Percentiles rank a stretch among this genome's conserved stretches.
These are phyloP conservation scores for Aspergillus sergii DNA, from an alignment of 2,329 filamentous ascomycete species.

Conservation along the genomic window DNA sequence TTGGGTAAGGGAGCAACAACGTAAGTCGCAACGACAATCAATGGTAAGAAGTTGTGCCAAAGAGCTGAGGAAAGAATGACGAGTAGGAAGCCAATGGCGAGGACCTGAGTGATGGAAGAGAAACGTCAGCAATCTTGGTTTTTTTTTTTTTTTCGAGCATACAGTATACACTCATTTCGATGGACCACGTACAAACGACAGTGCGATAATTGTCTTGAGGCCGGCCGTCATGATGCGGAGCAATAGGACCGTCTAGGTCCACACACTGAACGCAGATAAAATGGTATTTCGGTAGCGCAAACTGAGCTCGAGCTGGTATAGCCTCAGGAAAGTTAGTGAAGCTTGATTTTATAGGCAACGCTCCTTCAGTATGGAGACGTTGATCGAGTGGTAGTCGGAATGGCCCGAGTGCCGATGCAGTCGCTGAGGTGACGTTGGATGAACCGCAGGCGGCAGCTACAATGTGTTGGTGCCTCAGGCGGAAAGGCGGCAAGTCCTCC, in stretches of 20 bases:
- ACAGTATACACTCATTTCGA: neutral
- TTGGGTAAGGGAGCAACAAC: slow-evolving; percentile 91
- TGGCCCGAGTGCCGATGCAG: slow-evolving; percentile 1
- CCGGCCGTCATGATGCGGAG: slow-evolving; percentile 68
- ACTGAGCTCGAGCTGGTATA: slow-evolving; percentile 3
- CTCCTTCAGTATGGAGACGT: slow-evolving; percentile 15
- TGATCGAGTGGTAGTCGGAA: neutral
- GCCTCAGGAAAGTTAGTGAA: neutral
- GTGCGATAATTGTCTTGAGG: slow-evolving; percentile 97
- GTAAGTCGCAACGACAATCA: slow-evolving; percentile 95
- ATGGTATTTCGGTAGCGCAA: slow-evolving; percentile 4
- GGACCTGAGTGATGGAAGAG: slow-evolving; percentile 58
- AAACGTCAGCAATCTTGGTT: slow-evolving; percentile 3
- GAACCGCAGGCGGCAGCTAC: slow-evolving; percentile 21
- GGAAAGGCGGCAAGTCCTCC: slow-evolving; percentile 10
- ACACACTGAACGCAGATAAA: slow-evolving; percentile 7
- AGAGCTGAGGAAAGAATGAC: slow-evolving; percentile 97
- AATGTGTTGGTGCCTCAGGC: slow-evolving; percentile 21
- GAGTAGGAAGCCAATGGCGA: slow-evolving; percentile 97
- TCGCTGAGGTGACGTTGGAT: slow-evolving; percentile 31
- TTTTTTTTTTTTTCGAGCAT: neutral
- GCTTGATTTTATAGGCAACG: neutral
- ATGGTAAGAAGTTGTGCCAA: slow-evolving; percentile 90
- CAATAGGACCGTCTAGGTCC: slow-evolving; percentile 25
- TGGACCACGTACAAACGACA: slow-evolving; percentile 76